Conservation (phyloP, 2,329 filamentous ascomycete genomes). For the Aspergillus brasiliensis region DNA sequence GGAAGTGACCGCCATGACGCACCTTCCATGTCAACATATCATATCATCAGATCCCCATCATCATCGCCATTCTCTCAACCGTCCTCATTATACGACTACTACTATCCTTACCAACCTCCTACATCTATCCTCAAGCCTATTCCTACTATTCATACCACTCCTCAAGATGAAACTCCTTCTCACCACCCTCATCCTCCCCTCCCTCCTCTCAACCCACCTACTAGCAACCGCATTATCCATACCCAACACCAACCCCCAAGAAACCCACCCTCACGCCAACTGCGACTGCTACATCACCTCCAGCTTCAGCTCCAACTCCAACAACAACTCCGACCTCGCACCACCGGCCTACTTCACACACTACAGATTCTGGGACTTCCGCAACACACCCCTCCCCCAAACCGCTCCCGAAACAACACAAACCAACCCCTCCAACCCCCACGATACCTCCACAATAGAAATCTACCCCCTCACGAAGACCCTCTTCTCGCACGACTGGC, state of each 20-base stretch:
- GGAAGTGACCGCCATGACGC: not conserved
- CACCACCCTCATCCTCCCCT: not conserved
- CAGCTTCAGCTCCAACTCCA: slow-evolving; percentile 50
- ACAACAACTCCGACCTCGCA: slow-evolving; percentile 43
- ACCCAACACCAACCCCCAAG: slow-evolving; percentile 5
- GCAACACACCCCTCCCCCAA: slow-evolving; percentile 39
- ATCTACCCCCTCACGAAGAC: slow-evolving; percentile 35
- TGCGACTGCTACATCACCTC: slow-evolving; percentile 54
- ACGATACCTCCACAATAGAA: slow-evolving; percentile 6
- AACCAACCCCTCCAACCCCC: not conserved
- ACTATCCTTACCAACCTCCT: not conserved
- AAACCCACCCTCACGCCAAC: slow-evolving; percentile 4
- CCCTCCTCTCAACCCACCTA: slow-evolving; percentile 7
- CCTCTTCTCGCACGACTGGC: slow-evolving; percentile 42
- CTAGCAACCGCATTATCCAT: not conserved
- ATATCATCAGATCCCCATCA: not conserved
- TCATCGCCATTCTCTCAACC: not conserved
- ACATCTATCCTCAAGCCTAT: not conserved
- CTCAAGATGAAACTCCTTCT: slow-evolving; percentile 4
- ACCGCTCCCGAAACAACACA: not conserved
- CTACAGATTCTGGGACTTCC: slow-evolving; percentile 57
- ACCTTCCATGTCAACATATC: not conserved
- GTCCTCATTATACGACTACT: not conserved
- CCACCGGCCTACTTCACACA: slow-evolving; percentile 52
- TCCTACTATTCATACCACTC: not conserved